A percentile compares a stretch with the other conserved stretches of the same genome.
Evolutionary conservation across 177 flowering plant genomes (phyloP).

Genomic region (Telopea speciosissima): DNA sequence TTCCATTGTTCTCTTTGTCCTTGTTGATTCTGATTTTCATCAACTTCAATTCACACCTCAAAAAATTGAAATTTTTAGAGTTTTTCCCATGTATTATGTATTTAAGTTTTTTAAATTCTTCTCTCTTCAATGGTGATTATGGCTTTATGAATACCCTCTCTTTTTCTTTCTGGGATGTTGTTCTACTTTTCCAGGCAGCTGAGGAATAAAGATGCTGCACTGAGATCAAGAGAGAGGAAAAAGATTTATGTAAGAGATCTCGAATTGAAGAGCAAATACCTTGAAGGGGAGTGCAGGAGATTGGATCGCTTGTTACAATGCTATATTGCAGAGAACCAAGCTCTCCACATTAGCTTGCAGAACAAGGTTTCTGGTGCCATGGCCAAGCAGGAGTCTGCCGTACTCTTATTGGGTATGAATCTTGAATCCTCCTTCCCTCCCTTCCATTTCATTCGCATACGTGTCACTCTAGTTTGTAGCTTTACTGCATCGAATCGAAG

Average conservation of each 20-base stretch:
- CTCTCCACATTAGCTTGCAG: slow-evolving; percentile 53
- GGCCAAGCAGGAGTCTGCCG: slow-evolving; percentile 99
- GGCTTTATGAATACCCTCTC: background rate
- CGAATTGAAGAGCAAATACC: slow-evolving; percentile 74
- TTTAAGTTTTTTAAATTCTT: background rate
- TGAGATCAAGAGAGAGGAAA: slow-evolving; percentile 91
- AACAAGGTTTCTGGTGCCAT: slow-evolving; percentile 44
- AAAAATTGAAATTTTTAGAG: too few relatives aligned
- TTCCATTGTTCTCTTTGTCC: too few relatives aligned
- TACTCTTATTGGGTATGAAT: slow-evolving; percentile 90
- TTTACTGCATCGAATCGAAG: background rate
- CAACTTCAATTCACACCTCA: too few relatives aligned
- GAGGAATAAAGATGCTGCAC: slow-evolving; percentile 88
- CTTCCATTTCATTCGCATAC: background rate
- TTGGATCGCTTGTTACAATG: slow-evolving; percentile 63
- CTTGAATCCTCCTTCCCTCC: background rate
- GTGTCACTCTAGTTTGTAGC: background rate
- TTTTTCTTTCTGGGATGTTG: background rate
- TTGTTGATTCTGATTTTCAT: too few relatives aligned
- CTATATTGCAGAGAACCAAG: slow-evolving; percentile 67
- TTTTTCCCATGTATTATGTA: too few relatives aligned
- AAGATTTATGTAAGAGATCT: slow-evolving; percentile 72
- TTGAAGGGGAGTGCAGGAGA: slow-evolving; percentile 77
- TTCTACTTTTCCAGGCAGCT: slow-evolving; percentile 48
- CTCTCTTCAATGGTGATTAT: too few relatives aligned